Evolutionary conservation across 345 rosid genomes (phyloP).

Genomic region (Firmiana major): DNA sequence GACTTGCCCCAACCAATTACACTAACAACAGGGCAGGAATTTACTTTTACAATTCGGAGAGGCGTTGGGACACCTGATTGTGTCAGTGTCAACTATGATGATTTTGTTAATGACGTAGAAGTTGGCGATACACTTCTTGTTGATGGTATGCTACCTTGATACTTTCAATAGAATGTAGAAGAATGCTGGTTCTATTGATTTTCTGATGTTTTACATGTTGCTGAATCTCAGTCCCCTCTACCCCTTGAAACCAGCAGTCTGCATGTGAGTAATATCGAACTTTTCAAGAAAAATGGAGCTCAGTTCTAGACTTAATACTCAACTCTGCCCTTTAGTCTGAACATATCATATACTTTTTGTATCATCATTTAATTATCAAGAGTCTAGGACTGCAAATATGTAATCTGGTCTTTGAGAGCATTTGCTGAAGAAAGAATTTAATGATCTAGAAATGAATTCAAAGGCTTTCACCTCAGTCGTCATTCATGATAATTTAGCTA

Average conservation of each 20-base stretch:
- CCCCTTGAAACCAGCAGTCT: neutral
- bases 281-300: neutral
- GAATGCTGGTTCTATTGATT: neutral
- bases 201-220: neutral
- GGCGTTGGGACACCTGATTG: constrained; percentile 83
- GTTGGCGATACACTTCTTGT: constrained; percentile 96
- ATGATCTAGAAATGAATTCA: neutral
- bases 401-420: neutral
- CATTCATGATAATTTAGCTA: neutral
- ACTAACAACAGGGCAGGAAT: constrained; percentile 75
- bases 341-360: neutral
- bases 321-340: neutral
- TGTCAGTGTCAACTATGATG: constrained; percentile 97
- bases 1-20: constrained; percentile 92
- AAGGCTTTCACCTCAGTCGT: neutral
- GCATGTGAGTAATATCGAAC: neutral
- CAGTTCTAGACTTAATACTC: neutral
- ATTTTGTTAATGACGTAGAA: constrained; percentile 91
- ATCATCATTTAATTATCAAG: neutral
- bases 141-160: constrained; percentile 62
- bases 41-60: constrained; percentile 85
- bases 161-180: neutral
- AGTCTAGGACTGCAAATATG: neutral
- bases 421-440: neutral
- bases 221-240: neutral